Evolutionary conservation across 345 rosid genomes (phyloP), one percentile per base, ranked within the genome.

Genomic region (Xanthoceras sorbifolium): DNA sequence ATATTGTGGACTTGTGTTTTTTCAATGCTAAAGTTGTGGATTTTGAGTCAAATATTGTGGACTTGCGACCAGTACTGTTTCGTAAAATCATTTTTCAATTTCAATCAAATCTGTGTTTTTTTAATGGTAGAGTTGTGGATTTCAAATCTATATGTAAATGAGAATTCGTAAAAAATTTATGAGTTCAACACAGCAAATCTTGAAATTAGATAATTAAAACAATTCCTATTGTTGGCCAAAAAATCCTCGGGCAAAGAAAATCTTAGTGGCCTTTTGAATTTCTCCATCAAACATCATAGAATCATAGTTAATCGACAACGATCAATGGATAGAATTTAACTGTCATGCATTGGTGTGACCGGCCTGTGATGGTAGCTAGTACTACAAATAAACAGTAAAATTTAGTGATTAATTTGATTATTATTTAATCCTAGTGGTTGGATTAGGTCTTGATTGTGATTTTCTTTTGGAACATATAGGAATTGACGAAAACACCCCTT

Each of bases 371-470:
- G 36, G 0, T 52, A 34, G 61, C 55, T 10, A 44, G n/a, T n/a
- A 44, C 29, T 60, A 68, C 26, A 40, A 28, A 25, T 62, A 38
- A 38, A 28, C 10, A 62, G 2, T 38, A 54, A 72, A 59, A 34
- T 44, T 44, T 9, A 46, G 26, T 17, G 68, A 72, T 71, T 32
- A 71, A 32, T 57, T 60, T 1, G n/a, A 50, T 64, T 32, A 32
- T 1, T 32, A 2, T 4, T 4, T 32, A 32, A 1, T 32, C 10
- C 25, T 15, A 32, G 57, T 67, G 40, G 78, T 55, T 67, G 78
- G 64, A 55, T 66, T 67, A 67, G 78, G 66, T 76, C 26, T 64
- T n/a, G 60, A 74, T 31, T 64, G 29, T 31, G 62, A 74, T 64
- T 50, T 74, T 18, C 17, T 22, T 54, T 52, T n/a, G n/a, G n/a